Base-by-base conservation (phyloP, 176 grass and related monocot genomes). In the Musa schizocarpa region DNA sequence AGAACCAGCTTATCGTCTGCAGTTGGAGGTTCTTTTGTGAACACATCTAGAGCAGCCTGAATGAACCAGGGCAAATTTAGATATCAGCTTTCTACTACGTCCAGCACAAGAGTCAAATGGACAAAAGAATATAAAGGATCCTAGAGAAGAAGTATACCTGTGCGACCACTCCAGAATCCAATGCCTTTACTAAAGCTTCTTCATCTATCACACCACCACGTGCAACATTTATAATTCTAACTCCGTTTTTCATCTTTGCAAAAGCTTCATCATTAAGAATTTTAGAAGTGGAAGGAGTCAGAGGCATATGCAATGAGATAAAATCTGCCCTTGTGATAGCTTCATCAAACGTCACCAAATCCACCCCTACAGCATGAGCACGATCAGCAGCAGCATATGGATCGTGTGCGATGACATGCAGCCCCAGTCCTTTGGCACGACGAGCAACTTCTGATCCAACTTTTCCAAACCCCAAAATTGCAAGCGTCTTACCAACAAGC, bases 1-100 rank as follows among this genome's bases (percentile, higher is more conserved):
- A 87, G 88, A 62, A 94, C 90, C 84, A 94, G 73, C 65, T 79
- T 92, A 78, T 84, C 87, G 53, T 94, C 90, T 24, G 76, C 87
- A 13, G 82, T 78, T 0, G 90, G 95, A 49, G 95, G 90, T 70
- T 99, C 95, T 80, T 86, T 91, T 61, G 81, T 84, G 25, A 99
- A 94, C 12, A 99, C 95, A 87, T 99, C 95, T 80, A 99, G 88
- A 71, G 95, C 90, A 43, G 90, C 90, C 95, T 94, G 80, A 81
- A 65, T 48, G 43, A 81, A 65, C 79, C 57, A 86, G 71, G 8
- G 78, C 29, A 17, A 12, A 22, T 50, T 51, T 19, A 70, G 6
- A 1, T 69, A 4, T 51, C 17, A 65, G 22, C 1, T 50, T n/a
- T n/a, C 20, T 17, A 22, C 68, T 17, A 21, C 16, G n/a, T 20